phyloP scores from a whole-genome alignment of 2,329 filamentous ascomycete species.

The Pseudocercospora cruenta region DNA sequence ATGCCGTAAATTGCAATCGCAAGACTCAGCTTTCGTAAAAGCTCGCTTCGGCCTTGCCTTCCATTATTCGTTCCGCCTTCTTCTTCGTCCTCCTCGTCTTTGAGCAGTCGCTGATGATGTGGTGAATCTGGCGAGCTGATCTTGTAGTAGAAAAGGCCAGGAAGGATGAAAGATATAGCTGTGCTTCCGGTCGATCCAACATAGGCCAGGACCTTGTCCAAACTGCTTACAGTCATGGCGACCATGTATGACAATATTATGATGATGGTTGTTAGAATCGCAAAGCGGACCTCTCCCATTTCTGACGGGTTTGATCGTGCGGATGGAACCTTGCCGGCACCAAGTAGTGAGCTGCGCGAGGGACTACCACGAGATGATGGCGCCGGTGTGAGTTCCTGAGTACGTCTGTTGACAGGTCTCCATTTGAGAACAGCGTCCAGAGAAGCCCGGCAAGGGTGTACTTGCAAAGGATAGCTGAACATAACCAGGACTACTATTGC shows the following conservation, averaged over 20 bases:
- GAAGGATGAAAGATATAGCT: constrained; percentile 94
- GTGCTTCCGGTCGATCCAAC: constrained; percentile 94
- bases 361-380: constrained; percentile 33
- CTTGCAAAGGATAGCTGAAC: constrained; percentile 93
- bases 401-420: constrained; percentile 60
- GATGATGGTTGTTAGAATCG: constrained; percentile 82
- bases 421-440: constrained; percentile 93
- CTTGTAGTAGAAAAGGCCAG: constrained; percentile 97
- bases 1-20: constrained; percentile 80
- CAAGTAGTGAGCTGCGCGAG: constrained; percentile 35
- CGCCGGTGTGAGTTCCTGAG: constrained; percentile 34
- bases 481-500: constrained; percentile 95
- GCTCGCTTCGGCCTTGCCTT: constrained; percentile 51
- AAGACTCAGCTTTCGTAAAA: constrained; percentile 72
- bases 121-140: constrained; percentile 88
- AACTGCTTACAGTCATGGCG: constrained; percentile 84
- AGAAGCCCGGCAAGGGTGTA: constrained; percentile 94
- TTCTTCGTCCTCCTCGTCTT: constrained; percentile 84
- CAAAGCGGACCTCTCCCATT: constrained; percentile 88
- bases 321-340: constrained; percentile 28
- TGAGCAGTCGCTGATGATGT: constrained; percentile 82
- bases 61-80: constrained; percentile 52
- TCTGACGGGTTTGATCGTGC: constrained; percentile 44
- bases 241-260: constrained; percentile 83
- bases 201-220: constrained; percentile 91